Conservation (phyloP, 768 basidiomycete genomes). For the Tylopilus felleus region DNA sequence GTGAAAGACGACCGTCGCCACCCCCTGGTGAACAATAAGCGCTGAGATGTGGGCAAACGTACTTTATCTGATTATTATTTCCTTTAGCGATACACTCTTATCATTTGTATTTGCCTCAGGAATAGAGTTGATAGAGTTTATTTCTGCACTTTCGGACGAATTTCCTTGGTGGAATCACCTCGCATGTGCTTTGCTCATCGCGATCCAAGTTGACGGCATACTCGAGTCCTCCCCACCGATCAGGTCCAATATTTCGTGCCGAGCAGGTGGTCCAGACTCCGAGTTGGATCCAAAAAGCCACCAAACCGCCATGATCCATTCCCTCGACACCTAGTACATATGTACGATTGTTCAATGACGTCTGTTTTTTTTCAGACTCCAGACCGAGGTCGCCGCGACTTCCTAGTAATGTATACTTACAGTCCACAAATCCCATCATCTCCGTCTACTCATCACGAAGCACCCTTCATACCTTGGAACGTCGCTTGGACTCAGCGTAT, state of each 20-base stretch:
- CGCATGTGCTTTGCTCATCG: neutral
- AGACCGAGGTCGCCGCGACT: neutral
- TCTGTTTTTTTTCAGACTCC: neutral
- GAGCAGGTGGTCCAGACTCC: neutral
- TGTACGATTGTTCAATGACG: neutral
- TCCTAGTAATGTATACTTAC: neutral
- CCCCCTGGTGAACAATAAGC: too few relatives aligned
- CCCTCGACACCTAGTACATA: neutral
- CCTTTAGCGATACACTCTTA: slow-evolving; percentile 19
- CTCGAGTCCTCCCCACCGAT: neutral
- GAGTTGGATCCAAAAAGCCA: neutral
- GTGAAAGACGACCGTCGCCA: too few relatives aligned
- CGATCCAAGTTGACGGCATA: neutral
- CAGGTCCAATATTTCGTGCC: neutral
- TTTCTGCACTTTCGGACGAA: neutral
- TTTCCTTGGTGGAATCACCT: neutral
- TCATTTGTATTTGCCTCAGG: slow-evolving; percentile 2
- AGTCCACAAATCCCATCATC: slow-evolving; percentile 29
- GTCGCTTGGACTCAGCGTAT: slow-evolving; percentile 64
- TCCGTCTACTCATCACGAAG: slow-evolving; percentile 69
- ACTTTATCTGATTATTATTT: neutral
- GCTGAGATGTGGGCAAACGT: too few relatives aligned
- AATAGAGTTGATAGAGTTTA: slow-evolving; percentile 2
- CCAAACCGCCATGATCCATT: neutral
- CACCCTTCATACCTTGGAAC: slow-evolving; percentile 81